Evolutionary conservation across 2,329 filamentous ascomycete species (phyloP), one percentile per base, ranked within the genome.

Genomic region (Niveomyces coronatus): DNA sequence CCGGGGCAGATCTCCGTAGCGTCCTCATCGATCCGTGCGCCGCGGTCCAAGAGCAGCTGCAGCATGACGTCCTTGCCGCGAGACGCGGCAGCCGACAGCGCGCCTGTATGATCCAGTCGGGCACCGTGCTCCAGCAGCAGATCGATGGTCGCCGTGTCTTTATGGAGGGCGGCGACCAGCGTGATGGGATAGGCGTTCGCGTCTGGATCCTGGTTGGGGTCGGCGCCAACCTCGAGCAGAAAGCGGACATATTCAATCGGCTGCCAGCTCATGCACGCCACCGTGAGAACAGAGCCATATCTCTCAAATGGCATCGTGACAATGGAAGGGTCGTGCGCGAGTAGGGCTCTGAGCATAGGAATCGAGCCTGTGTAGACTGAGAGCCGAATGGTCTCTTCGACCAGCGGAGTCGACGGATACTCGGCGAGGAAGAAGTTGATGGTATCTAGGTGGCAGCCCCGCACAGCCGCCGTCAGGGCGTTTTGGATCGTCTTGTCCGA

Each of bases 191-290:
- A 33, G 11, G 11, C 20, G 14, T 17, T 24, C 4, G 30, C 31
- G 31, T 40, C 37, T n/a, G 30, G 28, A 28, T 43, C 32, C 14
- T 40, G 42, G 20, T 46, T 45, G 3, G 44, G 44, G 20, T 46
- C 44, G n/a, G 40, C 43, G 14, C 44, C 44, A 2, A 27, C 13
- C 8, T 43, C 38, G 31, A 46, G 44, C 1, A 46, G 23, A 16
- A 40, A 43, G 11, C 19, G 27, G 17, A 46, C 24, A 14, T 35
- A 43, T 5, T 43, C 40, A 9, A 31, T 11, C 4, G 35, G 20
- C 27, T 42, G 35, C 9, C 31, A 30, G 28, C 34, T 22, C 41
- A 40, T 31, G 31, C 43, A 47, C 4, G 45, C 45, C n/a, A 40
- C 37, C 7, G 35, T 31, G 13, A 47, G 35, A 13, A 43, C 40